phyloP scores from a whole-genome alignment of 2,329 filamentous ascomycete genomes.

The Exophiala calicioides region DNA sequence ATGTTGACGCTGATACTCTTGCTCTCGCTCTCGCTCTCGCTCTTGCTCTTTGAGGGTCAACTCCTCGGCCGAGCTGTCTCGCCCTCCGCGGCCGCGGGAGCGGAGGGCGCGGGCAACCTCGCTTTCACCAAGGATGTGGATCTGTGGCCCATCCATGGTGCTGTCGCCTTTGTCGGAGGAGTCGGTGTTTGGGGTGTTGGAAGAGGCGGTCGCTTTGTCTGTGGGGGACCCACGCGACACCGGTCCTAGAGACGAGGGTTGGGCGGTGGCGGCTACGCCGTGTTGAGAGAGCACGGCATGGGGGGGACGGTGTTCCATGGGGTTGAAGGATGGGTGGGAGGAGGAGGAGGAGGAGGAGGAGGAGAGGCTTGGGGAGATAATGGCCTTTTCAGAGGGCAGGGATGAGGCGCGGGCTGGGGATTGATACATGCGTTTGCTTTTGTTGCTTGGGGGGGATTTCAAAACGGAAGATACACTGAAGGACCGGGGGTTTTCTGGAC shows the following conservation, averaged over 20 bases:
- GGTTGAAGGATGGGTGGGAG: conserved; percentile 17
- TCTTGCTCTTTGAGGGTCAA: conserved; percentile 26
- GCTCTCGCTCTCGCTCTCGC: conserved; percentile 25
- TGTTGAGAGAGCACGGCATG: conserved; percentile 32
- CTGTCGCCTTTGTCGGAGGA: conserved; percentile 24
- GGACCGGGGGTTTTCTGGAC: too few relatives aligned
- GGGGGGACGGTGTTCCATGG: conserved; percentile 28
- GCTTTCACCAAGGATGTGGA: conserved; percentile 34
- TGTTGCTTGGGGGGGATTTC: too few relatives aligned
- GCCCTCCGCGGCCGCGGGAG: conserved; percentile 26
- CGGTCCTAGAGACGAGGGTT: conserved; percentile 28
- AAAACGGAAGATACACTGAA: too few relatives aligned
- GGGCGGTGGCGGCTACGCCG: conserved; percentile 29
- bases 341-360: conserved; percentile 24
- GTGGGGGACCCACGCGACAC: conserved; percentile 28
- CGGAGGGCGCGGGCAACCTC: conserved; percentile 33
- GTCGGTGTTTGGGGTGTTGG: conserved; percentile 22
- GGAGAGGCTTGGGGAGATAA: conserved; percentile 21
- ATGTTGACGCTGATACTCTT: too few relatives aligned
- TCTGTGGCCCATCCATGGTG: conserved; percentile 36
- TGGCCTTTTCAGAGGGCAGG: conserved; percentile 32
- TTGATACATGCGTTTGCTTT: too few relatives aligned
- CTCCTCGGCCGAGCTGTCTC: conserved; percentile 24
- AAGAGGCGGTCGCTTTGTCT: conserved; percentile 25
- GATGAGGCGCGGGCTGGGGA: too few relatives aligned